Percentiles rank a stretch among this genome's conserved stretches.
Evolutionary conservation across 495 filamentous ascomycete genomes (phyloP).

Genomic region (Podospora pseudoanserina): DNA sequence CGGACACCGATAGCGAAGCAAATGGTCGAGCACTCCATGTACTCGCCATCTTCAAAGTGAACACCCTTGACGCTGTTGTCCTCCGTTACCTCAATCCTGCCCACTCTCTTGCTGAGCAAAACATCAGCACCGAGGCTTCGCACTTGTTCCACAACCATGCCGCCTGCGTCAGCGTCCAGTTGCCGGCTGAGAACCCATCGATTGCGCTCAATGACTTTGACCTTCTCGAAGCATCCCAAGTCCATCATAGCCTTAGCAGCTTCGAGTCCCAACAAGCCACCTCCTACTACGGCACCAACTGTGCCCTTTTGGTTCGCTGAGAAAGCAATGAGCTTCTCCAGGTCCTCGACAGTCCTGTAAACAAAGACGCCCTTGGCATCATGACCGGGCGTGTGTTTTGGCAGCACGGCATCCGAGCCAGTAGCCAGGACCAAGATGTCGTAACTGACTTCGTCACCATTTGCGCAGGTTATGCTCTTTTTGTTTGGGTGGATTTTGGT

Average conservation of each 20-base stretch:
- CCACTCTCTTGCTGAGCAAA: conserved; percentile 72
- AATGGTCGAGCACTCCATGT: conserved; percentile 76
- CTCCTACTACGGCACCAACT: conserved; percentile 80
- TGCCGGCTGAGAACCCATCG: conserved; percentile 85
- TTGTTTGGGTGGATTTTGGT: conserved; percentile 60
- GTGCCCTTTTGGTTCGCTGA: conserved; percentile 61
- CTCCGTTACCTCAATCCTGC: conserved; percentile 63
- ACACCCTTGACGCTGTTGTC: conserved; percentile 70
- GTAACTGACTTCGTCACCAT: conserved; percentile 68
- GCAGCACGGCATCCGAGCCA: conserved; percentile 84
- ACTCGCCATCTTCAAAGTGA: conserved; percentile 79
- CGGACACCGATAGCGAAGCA: conserved; percentile 93
- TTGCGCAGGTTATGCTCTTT: conserved; percentile 69
- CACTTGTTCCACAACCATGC: conserved; percentile 81
- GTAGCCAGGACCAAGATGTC: conserved; percentile 89
- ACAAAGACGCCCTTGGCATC: conserved; percentile 89
- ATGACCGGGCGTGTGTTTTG: conserved; percentile 74
- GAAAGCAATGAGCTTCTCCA: conserved; percentile 77
- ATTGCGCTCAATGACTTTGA: conserved; percentile 85
- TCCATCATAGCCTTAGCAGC: conserved; percentile 96
- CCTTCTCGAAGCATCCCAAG: conserved; percentile 68
- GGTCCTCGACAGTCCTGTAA: conserved; percentile 86
- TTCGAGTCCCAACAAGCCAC: conserved; percentile 84
- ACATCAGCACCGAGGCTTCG: conserved; percentile 78
- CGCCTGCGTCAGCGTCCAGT: conserved; percentile 79